phyloP scores from a whole-genome alignment of 2,329 filamentous ascomycete species.

The Bipolaris zeicola region DNA sequence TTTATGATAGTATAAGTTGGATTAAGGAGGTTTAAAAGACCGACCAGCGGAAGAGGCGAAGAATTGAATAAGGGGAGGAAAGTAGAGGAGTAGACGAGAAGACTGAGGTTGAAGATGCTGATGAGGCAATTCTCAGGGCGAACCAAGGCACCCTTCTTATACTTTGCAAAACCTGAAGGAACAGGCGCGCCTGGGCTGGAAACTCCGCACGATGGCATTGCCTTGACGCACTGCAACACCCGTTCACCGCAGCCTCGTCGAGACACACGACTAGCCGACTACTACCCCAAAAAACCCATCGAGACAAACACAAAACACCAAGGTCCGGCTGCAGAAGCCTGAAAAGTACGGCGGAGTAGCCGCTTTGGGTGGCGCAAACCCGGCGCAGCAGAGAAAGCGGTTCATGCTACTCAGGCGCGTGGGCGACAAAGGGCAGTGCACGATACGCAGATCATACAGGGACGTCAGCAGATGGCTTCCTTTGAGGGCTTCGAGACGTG shows the following conservation, averaged over 20 bases:
- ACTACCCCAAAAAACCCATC: conserved; percentile 8
- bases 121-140: conserved; percentile 4
- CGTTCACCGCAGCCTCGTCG: not conserved
- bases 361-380: conserved; percentile 2
- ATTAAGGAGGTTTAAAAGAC: conserved; percentile 15
- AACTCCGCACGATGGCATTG: conserved; percentile 9
- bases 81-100: conserved; percentile 2
- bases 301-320: conserved; percentile 14
- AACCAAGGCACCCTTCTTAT: conserved; percentile 11
- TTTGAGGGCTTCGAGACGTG: conserved; percentile 6
- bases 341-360: not conserved
- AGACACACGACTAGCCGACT: too few species aligned
- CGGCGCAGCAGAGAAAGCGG: conserved; percentile 10
- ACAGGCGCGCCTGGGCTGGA: not conserved
- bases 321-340: conserved; percentile 6
- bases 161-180: not conserved
- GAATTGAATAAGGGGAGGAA: conserved; percentile 1
- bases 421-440: conserved; percentile 3
- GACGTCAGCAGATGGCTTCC: not conserved
- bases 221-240: conserved; percentile 1
- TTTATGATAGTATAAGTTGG: conserved; percentile 1
- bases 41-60: conserved; percentile 8
- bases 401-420: conserved; percentile 2
- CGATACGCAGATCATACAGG: conserved; percentile 27
- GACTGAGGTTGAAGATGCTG: conserved; percentile 10